These are phyloP conservation scores for Pleodorina starrii DNA, from an alignment of 139 green algal genomes.

Conservation along the genomic window DNA sequence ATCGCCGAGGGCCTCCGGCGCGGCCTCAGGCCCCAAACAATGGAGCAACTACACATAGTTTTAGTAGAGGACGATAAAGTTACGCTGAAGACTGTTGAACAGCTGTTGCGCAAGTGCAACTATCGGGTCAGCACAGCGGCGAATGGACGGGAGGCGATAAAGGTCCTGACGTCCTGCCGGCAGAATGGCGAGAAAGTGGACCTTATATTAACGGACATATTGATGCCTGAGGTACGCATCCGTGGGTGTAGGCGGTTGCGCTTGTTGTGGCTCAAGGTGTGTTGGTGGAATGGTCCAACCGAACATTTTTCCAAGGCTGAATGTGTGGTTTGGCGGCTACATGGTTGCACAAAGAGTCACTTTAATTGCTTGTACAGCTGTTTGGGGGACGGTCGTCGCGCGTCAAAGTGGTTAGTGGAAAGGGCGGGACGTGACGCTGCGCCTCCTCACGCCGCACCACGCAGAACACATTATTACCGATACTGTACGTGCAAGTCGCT, in stretches of 20 bases:
- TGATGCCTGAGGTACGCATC: conserved; percentile 48
- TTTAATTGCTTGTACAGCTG: too few relatives aligned
- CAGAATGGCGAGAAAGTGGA: conserved; percentile 5
- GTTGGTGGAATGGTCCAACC: conserved; percentile 13
- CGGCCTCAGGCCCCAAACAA: too few relatives aligned
- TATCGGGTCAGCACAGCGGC: conserved; percentile 25
- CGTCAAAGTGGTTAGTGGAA: too few relatives aligned
- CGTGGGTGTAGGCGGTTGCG: neutral
- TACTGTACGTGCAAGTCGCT: too few relatives aligned
- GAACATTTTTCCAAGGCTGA: too few relatives aligned
- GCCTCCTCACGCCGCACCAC: too few relatives aligned
- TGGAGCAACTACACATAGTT: conserved; percentile 43
- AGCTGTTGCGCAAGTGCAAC: conserved; percentile 14
- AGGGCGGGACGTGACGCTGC: too few relatives aligned
- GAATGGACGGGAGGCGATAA: conserved; percentile 21
- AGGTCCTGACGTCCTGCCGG: neutral
- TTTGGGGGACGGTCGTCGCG: too few relatives aligned
- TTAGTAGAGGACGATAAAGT: conserved; percentile 48
- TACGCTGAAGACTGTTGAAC: conserved; percentile 39
- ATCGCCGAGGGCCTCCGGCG: too few relatives aligned
- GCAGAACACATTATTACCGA: too few relatives aligned
- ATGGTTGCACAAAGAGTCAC: too few relatives aligned
- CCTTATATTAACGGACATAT: conserved; percentile 51
- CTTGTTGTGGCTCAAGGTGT: neutral
- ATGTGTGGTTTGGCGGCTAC: too few relatives aligned